phyloP scores from a whole-genome alignment of 768 basidiomycete genomes.

The Boletus subcaerulescens region DNA sequence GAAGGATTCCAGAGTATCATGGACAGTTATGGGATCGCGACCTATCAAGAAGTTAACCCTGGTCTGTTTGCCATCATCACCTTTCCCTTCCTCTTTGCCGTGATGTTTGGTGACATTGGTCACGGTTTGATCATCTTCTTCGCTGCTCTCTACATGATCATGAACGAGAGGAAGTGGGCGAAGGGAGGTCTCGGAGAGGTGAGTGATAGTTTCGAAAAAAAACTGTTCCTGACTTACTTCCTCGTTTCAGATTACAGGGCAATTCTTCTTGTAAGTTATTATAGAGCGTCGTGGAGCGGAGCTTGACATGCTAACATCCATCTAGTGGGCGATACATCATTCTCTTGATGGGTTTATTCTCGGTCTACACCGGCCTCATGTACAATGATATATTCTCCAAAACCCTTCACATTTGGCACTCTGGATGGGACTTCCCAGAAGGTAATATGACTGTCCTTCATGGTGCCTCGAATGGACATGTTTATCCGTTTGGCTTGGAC shows the following conservation, averaged over 20 bases:
- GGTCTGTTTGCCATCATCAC: conserved; percentile 89
- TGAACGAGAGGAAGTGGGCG: conserved; percentile 76
- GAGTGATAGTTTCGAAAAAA: conserved; percentile 21
- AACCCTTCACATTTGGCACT: conserved; percentile 80
- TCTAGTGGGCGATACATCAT: conserved; percentile 96
- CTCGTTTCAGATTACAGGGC: conserved; percentile 63
- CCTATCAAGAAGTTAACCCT: conserved; percentile 96
- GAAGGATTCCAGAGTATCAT: conserved; percentile 97
- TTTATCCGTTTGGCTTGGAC: conserved; percentile 94
- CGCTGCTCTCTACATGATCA: conserved; percentile 81
- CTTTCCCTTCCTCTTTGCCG: conserved; percentile 97
- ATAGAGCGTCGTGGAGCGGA: neutral
- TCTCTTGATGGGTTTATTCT: conserved; percentile 95
- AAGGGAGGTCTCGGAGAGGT: conserved; percentile 76
- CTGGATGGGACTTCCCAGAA: conserved; percentile 80
- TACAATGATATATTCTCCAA: conserved; percentile 99
- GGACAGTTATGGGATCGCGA: conserved; percentile 94
- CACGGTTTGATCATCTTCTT: conserved; percentile 83
- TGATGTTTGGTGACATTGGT: conserved; percentile 99
- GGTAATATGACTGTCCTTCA: conserved; percentile 38
- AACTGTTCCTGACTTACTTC: conserved; percentile 5
- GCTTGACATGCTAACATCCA: conserved; percentile 19
- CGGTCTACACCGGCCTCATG: conserved; percentile 93
- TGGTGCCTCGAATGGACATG: conserved; percentile 58
- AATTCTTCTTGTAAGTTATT: conserved; percentile 84